These are phyloP conservation scores for Sarcomyxa edulis DNA, from an alignment of 768 basidiomycete species.

Conservation along the genomic window DNA sequence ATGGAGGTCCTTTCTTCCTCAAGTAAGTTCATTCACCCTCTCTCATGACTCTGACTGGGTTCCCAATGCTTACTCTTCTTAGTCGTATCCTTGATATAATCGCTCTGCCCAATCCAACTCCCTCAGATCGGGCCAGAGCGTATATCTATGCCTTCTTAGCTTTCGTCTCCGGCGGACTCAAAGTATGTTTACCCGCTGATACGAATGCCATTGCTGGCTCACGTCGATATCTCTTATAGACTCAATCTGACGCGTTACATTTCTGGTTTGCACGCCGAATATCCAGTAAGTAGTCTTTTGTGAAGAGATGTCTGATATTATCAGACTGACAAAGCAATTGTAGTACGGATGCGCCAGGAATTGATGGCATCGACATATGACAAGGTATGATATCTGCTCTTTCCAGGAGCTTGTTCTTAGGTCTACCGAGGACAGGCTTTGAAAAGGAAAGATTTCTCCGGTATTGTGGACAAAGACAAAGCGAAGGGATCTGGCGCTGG, in stretches of 20 bases:
- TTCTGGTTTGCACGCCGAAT: conserved; percentile 78
- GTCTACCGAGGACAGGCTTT: too few species aligned
- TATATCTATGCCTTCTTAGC: conserved; percentile 79
- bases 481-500: too few species aligned
- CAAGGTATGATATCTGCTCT: too few species aligned
- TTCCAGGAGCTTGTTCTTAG: too few species aligned
- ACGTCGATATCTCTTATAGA: conserved; percentile 27
- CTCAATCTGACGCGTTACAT: conserved; percentile 67
- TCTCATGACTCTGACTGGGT: neutral
- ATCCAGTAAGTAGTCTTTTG: too few species aligned
- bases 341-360: too few species aligned
- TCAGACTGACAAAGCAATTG: too few species aligned
- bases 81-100: conserved; percentile 61
- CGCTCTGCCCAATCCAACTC: conserved; percentile 33
- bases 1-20: conserved; percentile 80
- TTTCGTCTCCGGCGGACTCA: conserved; percentile 54
- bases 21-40: conserved; percentile 47
- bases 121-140: conserved; percentile 50
- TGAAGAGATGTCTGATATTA: too few species aligned
- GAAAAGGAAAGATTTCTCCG: conserved; percentile 79
- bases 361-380: conserved; percentile 86
- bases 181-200: conserved; percentile 25
- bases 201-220: too few species aligned
- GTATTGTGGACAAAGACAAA: conserved; percentile 53
- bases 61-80: conserved; percentile 1